These are phyloP conservation scores for Petunia secreta DNA, from an alignment of 257 asterid genomes.

Conservation along the genomic window DNA sequence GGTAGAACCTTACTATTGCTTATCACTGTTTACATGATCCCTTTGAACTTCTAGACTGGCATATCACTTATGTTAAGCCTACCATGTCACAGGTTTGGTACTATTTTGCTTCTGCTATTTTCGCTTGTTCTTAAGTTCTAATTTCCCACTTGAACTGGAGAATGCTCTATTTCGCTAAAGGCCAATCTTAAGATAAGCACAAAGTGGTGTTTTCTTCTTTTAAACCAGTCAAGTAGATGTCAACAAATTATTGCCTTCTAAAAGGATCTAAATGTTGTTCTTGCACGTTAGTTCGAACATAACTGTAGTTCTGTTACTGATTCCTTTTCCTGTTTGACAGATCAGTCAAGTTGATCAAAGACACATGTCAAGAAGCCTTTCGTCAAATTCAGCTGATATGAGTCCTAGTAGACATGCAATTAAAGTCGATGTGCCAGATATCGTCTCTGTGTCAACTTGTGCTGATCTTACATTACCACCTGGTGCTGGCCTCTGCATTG, in stretches of 20 bases:
- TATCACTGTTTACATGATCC: slow-evolving; percentile 4
- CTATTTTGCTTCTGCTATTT: background rate
- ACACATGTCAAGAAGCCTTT: slow-evolving; percentile 54
- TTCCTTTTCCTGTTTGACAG: slow-evolving; percentile 42
- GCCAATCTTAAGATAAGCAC: slow-evolving; percentile 1
- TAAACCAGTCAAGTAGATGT: slow-evolving; percentile 10
- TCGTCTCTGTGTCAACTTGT: slow-evolving; percentile 75
- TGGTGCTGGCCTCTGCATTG: slow-evolving; percentile 92
- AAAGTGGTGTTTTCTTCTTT: background rate
- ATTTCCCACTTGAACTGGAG: background rate
- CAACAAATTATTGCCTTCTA: slow-evolving; percentile 1
- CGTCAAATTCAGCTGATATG: slow-evolving; percentile 59
- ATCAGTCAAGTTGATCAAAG: slow-evolving; percentile 59
- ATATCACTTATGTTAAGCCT: background rate
- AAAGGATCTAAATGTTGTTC: background rate
- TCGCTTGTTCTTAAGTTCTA: background rate
- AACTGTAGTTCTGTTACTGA: background rate
- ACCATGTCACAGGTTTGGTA: background rate
- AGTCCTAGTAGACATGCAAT: slow-evolving; percentile 50
- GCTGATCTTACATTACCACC: slow-evolving; percentile 96
- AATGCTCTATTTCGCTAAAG: slow-evolving; percentile 4
- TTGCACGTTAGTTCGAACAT: background rate
- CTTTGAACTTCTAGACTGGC: background rate
- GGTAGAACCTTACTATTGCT: slow-evolving; percentile 19
- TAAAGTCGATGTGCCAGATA: slow-evolving; percentile 70